phyloP scores from a whole-genome alignment of 805 yeast species.

The Hanseniaspora pseudoguilliermondii region DNA sequence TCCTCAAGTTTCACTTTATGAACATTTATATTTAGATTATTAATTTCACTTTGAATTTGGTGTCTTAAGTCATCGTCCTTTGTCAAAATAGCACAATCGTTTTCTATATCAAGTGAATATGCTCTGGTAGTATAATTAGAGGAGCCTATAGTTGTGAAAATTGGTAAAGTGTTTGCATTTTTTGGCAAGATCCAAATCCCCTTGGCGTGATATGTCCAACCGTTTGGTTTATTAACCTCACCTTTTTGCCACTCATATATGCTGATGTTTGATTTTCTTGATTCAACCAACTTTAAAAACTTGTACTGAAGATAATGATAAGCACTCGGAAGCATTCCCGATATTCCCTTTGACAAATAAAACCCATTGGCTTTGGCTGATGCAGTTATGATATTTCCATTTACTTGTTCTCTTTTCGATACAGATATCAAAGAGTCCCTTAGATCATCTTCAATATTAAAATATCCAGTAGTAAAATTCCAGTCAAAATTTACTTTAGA shows the following conservation, averaged over 20 bases:
- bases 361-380: constrained; percentile 91
- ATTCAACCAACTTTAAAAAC: constrained; percentile 45
- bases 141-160: constrained; percentile 75
- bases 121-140: constrained; percentile 89
- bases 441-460: constrained; percentile 74
- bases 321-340: constrained; percentile 73
- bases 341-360: constrained; percentile 69
- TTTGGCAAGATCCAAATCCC: constrained; percentile 76
- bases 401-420: constrained; percentile 35
- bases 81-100: constrained; percentile 72
- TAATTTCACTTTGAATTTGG: constrained; percentile 50
- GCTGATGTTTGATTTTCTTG: constrained; percentile 32
- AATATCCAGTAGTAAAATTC: constrained; percentile 93
- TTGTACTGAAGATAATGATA: constrained; percentile 62
- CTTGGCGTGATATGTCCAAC: constrained; percentile 98
- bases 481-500: constrained; percentile 43
- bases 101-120: constrained; percentile 74
- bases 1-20: constrained; percentile 43
- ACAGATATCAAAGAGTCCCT: constrained; percentile 37
- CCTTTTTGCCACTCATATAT: constrained; percentile 84
- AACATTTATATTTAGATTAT: constrained; percentile 44
- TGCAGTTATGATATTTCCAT: constrained; percentile 73
- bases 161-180: constrained; percentile 39
- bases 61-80: constrained; percentile 45
- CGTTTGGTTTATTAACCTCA: constrained; percentile 60